These are phyloP conservation scores for Schizosaccharomyces octosporus DNA, from an alignment of 805 yeast genomes.

Conservation along the genomic window DNA sequence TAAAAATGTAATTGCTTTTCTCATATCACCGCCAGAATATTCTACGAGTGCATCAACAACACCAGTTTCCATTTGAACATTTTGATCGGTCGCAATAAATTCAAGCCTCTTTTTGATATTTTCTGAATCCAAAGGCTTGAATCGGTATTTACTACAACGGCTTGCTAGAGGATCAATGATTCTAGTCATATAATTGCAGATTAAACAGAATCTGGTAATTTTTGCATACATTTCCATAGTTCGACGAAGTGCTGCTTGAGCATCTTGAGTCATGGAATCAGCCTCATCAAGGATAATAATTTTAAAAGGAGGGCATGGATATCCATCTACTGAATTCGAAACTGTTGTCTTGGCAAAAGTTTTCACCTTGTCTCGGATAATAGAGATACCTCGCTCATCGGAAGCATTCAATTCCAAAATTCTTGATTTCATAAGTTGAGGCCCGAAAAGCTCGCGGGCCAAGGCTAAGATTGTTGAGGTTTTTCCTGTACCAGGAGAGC, in stretches of 20 bases:
- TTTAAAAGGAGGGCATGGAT: conserved; percentile 94
- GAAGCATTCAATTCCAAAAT: conserved; percentile 87
- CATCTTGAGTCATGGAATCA: conserved; percentile 91
- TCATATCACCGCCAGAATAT: conserved; percentile 72
- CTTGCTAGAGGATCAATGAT: conserved; percentile 92
- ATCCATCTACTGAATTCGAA: conserved; percentile 16
- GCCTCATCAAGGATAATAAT: conserved; percentile 85
- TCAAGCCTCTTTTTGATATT: conserved; percentile 47
- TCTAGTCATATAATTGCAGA: conserved; percentile 88
- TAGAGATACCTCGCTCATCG: conserved; percentile 93
- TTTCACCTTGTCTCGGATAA: conserved; percentile 91
- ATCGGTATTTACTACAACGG: conserved; percentile 85
- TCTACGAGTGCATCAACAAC: conserved; percentile 40
- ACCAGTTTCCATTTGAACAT: conserved; percentile 21
- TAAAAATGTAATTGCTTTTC: conserved; percentile 73
- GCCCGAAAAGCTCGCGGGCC: conserved; percentile 71
- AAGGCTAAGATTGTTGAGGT: conserved; percentile 72
- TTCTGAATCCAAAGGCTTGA: conserved; percentile 45
- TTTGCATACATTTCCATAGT: conserved; percentile 79
- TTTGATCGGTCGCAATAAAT: conserved; percentile 32
- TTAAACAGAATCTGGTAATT: conserved; percentile 77
- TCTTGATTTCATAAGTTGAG: conserved; percentile 47
- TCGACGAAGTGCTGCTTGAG: conserved; percentile 83
- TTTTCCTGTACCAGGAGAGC: conserved; percentile 88
- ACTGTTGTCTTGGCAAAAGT: conserved; percentile 37